A percentile compares a stretch with the other conserved stretches of the same genome.
These are phyloP conservation scores for Claviceps capensis DNA, from an alignment of 2,329 filamentous ascomycete genomes.

Conservation along the genomic window DNA sequence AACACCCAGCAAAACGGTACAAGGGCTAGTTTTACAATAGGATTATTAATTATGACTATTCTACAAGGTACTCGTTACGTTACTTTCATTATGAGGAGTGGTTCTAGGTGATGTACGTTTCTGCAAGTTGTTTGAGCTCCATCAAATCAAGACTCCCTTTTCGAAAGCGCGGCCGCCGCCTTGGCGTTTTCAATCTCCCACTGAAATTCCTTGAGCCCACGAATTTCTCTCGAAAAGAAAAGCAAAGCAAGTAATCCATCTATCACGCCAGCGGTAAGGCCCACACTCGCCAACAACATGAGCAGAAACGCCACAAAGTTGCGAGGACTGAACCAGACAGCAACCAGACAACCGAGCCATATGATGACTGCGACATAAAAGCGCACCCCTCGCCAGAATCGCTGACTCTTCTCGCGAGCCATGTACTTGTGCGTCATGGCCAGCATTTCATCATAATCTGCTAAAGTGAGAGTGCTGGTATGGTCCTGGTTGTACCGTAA, in stretches of 20 bases:
- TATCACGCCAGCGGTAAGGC: slow-evolving; percentile 60
- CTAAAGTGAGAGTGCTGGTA: slow-evolving; percentile 10
- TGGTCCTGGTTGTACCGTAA: slow-evolving; percentile 15
- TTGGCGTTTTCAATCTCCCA: slow-evolving; percentile 75
- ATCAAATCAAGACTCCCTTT: not conserved
- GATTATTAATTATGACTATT: slow-evolving; percentile 1
- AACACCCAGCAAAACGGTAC: not conserved
- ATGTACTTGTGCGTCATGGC: slow-evolving; percentile 55
- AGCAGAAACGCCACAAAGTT: slow-evolving; percentile 71
- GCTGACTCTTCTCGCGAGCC: slow-evolving; percentile 57
- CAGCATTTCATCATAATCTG: slow-evolving; percentile 52
- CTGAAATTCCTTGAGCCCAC: slow-evolving; percentile 77
- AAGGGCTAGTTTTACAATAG: not conserved
- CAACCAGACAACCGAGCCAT: slow-evolving; percentile 62
- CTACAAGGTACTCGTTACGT: not conserved
- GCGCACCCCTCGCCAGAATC: slow-evolving; percentile 56
- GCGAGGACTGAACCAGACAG: slow-evolving; percentile 70
- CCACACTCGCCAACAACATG: slow-evolving; percentile 65
- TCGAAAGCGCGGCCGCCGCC: slow-evolving; percentile 18
- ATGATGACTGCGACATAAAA: slow-evolving; percentile 56
- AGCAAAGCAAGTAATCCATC: slow-evolving; percentile 78
- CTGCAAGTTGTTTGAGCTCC: not conserved
- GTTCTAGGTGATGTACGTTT: not conserved
- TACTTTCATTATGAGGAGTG: not conserved
- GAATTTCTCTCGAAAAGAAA: slow-evolving; percentile 74